Base-by-base conservation (phyloP, 495 filamentous ascomycete genomes). In the Elasticomyces elasticus region DNA sequence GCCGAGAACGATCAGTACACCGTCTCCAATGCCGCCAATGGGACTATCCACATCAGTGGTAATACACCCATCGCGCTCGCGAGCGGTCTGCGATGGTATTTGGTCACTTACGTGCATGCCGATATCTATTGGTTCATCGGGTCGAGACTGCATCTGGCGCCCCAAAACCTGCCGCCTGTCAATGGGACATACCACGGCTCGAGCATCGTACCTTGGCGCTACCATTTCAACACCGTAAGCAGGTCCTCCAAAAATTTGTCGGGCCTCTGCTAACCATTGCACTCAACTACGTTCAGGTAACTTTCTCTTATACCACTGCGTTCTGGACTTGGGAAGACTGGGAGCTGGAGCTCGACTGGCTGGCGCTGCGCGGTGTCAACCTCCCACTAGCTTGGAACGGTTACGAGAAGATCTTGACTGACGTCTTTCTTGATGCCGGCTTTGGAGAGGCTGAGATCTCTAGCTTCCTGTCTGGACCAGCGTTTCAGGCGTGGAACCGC, bases 281-380 rank as follows among this genome's bases (percentile, higher is more conserved):
- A n/a, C n/a, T n/a, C n/a, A n/a, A n/a, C n/a, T n/a, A n/a, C n/a
- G n/a, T n/a, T n/a, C n/a, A n/a, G n/a, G n/a, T n/a, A 2, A 79
- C 75, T 0, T 77, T 76, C 59, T 77, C 74, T 25, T 79, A 79
- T 49, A 78, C 76, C 5, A 58, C 67, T 15, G 69, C 76, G 0
- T 79, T 77, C 59, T 79, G 75, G 75, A 60, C 67, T 40, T 79
- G 74, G 75, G 63, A 73, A 13, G 73, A 79, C 23, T 79, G 76
- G 76, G 74, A 78, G 56, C 61, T 70, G 0, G 67, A 79, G 40
- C 64, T 78, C 3, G 76, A 79, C 58, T 79, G 76, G 76, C 64
- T 78, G 54, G 75, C 76, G 1, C 68, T 79, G 5, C 72, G 67
- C 11, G 76, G 76, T 1, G 63, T 78, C 31, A 78, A 79, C 52